These are phyloP conservation scores for Tephrocybe sp. DNA, from an alignment of 768 basidiomycete genomes.

Conservation along the genomic window DNA sequence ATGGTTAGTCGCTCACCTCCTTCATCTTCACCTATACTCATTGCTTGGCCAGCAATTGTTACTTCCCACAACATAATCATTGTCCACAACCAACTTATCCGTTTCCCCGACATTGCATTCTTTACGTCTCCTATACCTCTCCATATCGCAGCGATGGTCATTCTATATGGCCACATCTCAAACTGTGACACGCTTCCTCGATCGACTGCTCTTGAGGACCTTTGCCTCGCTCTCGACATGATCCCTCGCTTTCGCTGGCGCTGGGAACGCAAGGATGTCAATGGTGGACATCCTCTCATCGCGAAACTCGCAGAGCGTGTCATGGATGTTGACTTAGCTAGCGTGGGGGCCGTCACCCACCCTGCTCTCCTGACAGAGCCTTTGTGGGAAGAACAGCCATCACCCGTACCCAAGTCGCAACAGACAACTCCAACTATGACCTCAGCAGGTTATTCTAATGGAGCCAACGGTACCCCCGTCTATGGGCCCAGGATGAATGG, in stretches of 20 bases:
- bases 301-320: conserved; percentile 80
- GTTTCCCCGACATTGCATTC: conserved; percentile 84
- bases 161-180: conserved; percentile 85
- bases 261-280: conserved; percentile 84
- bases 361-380: conserved; percentile 51
- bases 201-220: conserved; percentile 73
- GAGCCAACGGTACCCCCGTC: conserved; percentile 10
- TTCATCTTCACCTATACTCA: background rate
- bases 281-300: conserved; percentile 82
- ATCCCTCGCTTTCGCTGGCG: conserved; percentile 89
- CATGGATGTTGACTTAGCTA: conserved; percentile 70
- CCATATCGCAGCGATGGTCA: conserved; percentile 90
- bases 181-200: conserved; percentile 66
- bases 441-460: conserved; percentile 27
- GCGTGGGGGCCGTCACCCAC: conserved; percentile 46
- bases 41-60: conserved; percentile 58
- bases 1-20: conserved; percentile 50
- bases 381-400: conserved; percentile 52
- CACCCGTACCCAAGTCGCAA: conserved; percentile 37
- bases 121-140: conserved; percentile 88
- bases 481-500: conserved; percentile 34
- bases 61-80: conserved; percentile 88
- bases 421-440: conserved; percentile 44
- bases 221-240: conserved; percentile 87
- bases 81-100: conserved; percentile 80